Evolutionary conservation across 164 flowering plant genomes (phyloP), one percentile per base, ranked within the genome.

Genomic region (Umbilicus rupestris): DNA sequence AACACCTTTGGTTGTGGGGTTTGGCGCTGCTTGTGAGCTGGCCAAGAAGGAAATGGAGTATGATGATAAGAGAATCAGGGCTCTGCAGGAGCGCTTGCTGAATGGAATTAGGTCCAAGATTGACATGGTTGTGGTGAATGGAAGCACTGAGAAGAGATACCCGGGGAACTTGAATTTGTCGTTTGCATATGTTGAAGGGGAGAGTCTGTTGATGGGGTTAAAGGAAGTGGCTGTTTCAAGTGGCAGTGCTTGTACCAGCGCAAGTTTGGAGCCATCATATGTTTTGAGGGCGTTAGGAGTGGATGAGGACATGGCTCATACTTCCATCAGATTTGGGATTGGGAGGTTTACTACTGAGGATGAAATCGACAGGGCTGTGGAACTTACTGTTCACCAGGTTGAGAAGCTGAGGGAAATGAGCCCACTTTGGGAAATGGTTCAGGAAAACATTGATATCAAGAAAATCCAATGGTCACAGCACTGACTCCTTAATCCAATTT

Each of bases 221-320:
- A 94, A 94, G 82, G 97, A 94, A 73, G 96, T 91, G 31, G 97
- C 97, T 0, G 98, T 94, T 12, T 90, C 96, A 1, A 91, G 98
- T 76, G 98, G 98, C 12, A 89, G 97, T 68, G 98, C 98, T 0
- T 94, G 98, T 69, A 90, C 95, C 0, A 90, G 98, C 58, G 97
- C 97, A 0, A 90, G 95, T 71, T 78, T 94, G 85, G 98, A 91
- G 82, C 97, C 98, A 0, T 89, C 97, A 0, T 94, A 89, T 73
- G 98, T 90, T 58, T 69, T 94, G 80, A 83, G 98, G 79, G 98
- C 96, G 0, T 78, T 94, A 71, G 98, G 98, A 16, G 97, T 94
- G 62, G 98, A 94, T 16, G 97, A 94, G 73, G 98, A 94, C 45
- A 94, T 92, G 99, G 99, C 99, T 2, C 97, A 94, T 71, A 94